These are phyloP conservation scores for Pseudisothecium myosuroides DNA, from an alignment of 225 moss, liverwort and hornwort species.

Conservation along the genomic window DNA sequence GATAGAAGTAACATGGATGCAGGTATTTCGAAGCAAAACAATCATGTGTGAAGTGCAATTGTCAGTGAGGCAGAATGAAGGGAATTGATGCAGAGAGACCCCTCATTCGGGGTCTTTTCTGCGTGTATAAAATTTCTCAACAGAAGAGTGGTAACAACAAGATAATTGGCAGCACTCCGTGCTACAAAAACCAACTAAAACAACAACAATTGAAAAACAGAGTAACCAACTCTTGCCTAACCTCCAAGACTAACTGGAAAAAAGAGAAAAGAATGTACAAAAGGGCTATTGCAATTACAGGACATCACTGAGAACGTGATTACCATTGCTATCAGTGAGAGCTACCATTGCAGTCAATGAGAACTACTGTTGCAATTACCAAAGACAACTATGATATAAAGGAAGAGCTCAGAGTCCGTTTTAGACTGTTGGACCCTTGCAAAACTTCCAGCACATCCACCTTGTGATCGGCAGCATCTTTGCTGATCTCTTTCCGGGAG, in stretches of 20 bases:
- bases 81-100: neutral
- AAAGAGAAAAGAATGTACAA: neutral
- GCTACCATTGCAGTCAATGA: neutral
- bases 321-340: neutral
- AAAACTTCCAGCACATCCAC: conserved; percentile 49
- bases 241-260: neutral
- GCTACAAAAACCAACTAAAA: neutral
- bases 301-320: neutral
- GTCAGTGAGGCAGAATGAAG: neutral
- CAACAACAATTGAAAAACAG: neutral
- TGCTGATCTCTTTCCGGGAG: conserved; percentile 73
- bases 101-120: neutral
- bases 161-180: neutral
- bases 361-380: neutral
- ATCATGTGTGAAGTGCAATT: neutral
- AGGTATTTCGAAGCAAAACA: neutral
- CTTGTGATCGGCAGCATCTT: conserved; percentile 59
- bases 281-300: neutral
- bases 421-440: conserved; percentile 18
- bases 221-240: neutral
- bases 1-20: neutral
- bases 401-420: conserved; percentile 17
- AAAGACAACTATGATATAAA: neutral
- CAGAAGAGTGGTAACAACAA: neutral
- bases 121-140: neutral